Conservation (phyloP, 169 alveolate genomes). For the Theileria sp. region DNA sequence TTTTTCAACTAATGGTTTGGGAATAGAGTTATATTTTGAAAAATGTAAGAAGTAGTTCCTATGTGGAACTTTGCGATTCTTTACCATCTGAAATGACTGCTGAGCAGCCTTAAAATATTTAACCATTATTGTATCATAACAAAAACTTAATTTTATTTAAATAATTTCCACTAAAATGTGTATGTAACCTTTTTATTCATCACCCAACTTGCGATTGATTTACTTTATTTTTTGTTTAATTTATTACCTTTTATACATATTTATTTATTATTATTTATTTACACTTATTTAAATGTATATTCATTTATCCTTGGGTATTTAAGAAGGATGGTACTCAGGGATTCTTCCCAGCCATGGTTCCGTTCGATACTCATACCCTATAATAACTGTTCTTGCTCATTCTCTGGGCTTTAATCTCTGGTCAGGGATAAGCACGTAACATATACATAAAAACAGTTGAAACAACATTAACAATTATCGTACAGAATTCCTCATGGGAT, state of each 20-base stretch:
- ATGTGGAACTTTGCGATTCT: constrained; percentile 70
- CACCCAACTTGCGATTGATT: constrained; percentile 7
- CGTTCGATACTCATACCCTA: constrained; percentile 40
- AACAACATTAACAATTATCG: not conserved
- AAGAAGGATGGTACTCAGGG: constrained; percentile 27
- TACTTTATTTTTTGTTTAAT: not conserved
- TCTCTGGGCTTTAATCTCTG: constrained; percentile 5
- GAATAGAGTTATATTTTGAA: constrained; percentile 79
- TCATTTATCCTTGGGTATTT: constrained; percentile 17
- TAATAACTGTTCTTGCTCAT: constrained; percentile 4
- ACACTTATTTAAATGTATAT: not conserved
- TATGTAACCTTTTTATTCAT: not conserved
- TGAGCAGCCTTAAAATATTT: constrained; percentile 74
- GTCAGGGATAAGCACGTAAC: constrained; percentile 4
- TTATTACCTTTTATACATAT: not conserved
- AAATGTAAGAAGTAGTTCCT: constrained; percentile 72
- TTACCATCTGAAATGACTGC: constrained; percentile 74
- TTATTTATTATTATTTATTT: not conserved
- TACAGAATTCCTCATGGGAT: not conserved
- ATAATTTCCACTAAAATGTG: not conserved
- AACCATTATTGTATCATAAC: constrained; percentile 63
- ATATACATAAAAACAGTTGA: not conserved
- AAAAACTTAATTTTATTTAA: not conserved
- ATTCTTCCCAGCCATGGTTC: not conserved
- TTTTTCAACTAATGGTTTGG: constrained; percentile 75